A percentile compares a stretch with the other conserved stretches of the same genome.
These are phyloP conservation scores for Phytophthora chlamydospora DNA, from an alignment of 352 stramenopile species.

Conservation along the genomic window DNA sequence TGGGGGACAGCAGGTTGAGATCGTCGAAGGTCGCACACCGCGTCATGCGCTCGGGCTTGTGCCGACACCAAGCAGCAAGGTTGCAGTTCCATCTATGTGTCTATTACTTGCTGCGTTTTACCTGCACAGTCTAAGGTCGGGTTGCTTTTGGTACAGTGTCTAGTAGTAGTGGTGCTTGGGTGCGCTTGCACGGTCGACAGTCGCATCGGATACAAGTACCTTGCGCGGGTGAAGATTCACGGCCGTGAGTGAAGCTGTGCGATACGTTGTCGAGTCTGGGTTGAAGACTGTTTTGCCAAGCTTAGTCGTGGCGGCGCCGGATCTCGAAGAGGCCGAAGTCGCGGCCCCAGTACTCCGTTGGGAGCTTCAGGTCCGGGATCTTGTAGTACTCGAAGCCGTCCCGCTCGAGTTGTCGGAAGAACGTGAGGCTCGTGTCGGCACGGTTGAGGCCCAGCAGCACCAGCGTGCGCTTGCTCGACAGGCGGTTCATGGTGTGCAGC, in stretches of 20 bases:
- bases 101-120: constrained; percentile 16
- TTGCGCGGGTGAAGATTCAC: constrained; percentile 5
- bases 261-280: background rate
- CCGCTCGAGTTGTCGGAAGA: constrained; percentile 73
- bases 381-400: constrained; percentile 87
- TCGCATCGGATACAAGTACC: constrained; percentile 14
- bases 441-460: constrained; percentile 81
- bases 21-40: constrained; percentile 1
- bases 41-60: constrained; percentile 7
- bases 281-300: background rate
- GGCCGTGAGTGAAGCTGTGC: constrained; percentile 5
- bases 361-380: constrained; percentile 66
- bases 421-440: constrained; percentile 61
- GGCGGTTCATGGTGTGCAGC: constrained; percentile 58
- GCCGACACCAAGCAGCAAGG: constrained; percentile 15
- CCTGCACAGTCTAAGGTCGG: background rate
- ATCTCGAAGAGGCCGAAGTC: constrained; percentile 88
- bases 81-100: constrained; percentile 14
- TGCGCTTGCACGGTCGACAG: constrained; percentile 3
- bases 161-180: constrained; percentile 12
- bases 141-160: constrained; percentile 25
- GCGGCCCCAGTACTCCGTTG: constrained; percentile 62
- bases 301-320: constrained; percentile 28
- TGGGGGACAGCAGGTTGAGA: constrained; percentile 1
- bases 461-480: constrained; percentile 52